phyloP scores from a whole-genome alignment of 2,329 filamentous ascomycete species.

The Aureobasidium sp. region DNA sequence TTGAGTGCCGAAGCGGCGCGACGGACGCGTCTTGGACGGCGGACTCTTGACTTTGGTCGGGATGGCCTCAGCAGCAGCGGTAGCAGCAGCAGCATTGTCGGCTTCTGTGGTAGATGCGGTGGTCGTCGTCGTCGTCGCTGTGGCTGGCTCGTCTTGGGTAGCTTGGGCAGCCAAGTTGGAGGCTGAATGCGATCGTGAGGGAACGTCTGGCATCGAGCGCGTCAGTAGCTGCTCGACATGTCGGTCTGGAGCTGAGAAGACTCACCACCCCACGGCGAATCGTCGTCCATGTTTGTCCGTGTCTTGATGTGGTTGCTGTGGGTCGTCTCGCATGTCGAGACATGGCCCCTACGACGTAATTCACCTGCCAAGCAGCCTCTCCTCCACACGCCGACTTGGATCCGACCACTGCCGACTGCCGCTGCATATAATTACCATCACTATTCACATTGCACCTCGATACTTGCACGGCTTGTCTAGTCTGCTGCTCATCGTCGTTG shows the following conservation, averaged over 20 bases:
- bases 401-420: neutral
- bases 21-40: slow-evolving; percentile 37
- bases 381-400: neutral
- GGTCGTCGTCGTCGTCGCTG: neutral
- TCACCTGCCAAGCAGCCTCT: slow-evolving; percentile 1
- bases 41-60: slow-evolving; percentile 24
- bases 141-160: slow-evolving; percentile 24
- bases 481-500: no score
- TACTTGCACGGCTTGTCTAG: no score
- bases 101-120: neutral
- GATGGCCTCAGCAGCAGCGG: slow-evolving; percentile 23
- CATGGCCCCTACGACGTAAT: slow-evolving; percentile 11
- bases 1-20: slow-evolving; percentile 61
- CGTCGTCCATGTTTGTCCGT: slow-evolving; percentile 19
- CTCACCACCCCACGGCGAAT: slow-evolving; percentile 21
- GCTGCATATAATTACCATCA: neutral
- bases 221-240: neutral
- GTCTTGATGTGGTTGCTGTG: neutral
- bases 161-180: slow-evolving; percentile 36
- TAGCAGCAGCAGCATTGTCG: slow-evolving; percentile 14
- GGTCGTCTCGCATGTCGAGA: no score
- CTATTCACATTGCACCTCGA: neutral
- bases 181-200: slow-evolving; percentile 38
- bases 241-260: neutral
- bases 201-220: slow-evolving; percentile 36